Evolutionary conservation across 2,329 filamentous ascomycete genomes (phyloP).

Genomic region (Juglanconis sp.): DNA sequence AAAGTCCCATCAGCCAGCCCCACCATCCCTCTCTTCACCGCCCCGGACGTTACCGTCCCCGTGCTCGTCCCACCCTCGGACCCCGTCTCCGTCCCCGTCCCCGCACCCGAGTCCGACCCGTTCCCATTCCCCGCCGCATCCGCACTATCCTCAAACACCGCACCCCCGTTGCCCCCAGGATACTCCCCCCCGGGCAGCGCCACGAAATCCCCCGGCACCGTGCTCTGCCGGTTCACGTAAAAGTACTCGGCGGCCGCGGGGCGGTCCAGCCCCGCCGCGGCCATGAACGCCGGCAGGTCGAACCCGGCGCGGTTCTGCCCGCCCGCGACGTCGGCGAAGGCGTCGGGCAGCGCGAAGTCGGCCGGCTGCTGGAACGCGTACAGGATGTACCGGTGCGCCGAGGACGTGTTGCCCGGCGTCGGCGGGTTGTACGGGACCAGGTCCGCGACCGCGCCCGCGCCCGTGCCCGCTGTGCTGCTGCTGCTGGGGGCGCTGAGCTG

Average conservation of each 20-base stretch:
- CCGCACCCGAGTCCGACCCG: background rate
- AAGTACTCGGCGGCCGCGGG: slow-evolving; percentile 16
- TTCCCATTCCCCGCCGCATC: background rate
- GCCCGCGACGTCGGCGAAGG: slow-evolving; percentile 1
- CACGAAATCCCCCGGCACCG: slow-evolving; percentile 11
- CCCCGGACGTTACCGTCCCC: too few relatives aligned
- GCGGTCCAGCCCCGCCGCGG: slow-evolving; percentile 4
- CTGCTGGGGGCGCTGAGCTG: background rate
- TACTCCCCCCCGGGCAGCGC: slow-evolving; percentile 6
- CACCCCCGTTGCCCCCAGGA: slow-evolving; percentile 14
- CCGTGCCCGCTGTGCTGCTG: too few relatives aligned
- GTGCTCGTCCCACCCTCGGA: background rate
- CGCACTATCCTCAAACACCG: slow-evolving; percentile 2
- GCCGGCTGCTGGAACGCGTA: slow-evolving; percentile 14
- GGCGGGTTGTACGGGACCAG: slow-evolving; percentile 11
- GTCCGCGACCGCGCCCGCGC: background rate
- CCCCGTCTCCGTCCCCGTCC: slow-evolving; percentile 16
- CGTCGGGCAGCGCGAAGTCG: slow-evolving; percentile 3
- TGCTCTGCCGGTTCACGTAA: slow-evolving; percentile 8
- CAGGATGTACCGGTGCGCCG: slow-evolving; percentile 17
- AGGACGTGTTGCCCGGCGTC: slow-evolving; percentile 3
- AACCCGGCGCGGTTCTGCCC: slow-evolving; percentile 8
- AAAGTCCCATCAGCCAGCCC: too few relatives aligned
- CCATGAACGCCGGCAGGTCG: slow-evolving; percentile 10
- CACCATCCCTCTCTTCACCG: too few relatives aligned